A percentile compares a stretch with the other conserved stretches of the same genome.
These are phyloP conservation scores for Eutrema salsugineum DNA, from an alignment of 441 rosid genomes.

Conservation along the genomic window DNA sequence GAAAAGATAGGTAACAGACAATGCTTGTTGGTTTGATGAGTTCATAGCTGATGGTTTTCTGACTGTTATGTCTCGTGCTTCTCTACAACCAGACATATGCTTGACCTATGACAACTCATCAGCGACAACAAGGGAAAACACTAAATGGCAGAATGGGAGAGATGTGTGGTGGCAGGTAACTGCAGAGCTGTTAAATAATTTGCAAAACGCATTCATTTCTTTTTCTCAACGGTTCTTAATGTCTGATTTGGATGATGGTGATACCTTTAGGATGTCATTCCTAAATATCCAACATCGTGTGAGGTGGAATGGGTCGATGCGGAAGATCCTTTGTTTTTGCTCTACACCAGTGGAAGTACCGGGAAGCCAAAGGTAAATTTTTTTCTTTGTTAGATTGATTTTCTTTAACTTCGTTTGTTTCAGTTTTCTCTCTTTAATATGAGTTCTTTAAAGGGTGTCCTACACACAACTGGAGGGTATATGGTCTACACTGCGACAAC, in stretches of 20 bases:
- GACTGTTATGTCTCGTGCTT: constrained; percentile 19
- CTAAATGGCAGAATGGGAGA: constrained; percentile 85
- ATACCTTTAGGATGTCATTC: constrained; percentile 67
- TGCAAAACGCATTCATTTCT: neutral
- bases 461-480: constrained; percentile 98
- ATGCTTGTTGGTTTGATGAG: neutral
- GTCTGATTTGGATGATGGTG: constrained; percentile 11
- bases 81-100: constrained; percentile 53
- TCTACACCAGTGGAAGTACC: constrained; percentile 98
- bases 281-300: constrained; percentile 74
- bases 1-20: neutral
- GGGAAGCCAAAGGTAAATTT: constrained; percentile 91
- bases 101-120: constrained; percentile 75
- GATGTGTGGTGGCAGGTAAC: constrained; percentile 96
- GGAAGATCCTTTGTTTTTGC: constrained; percentile 94
- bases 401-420: neutral
- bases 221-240: neutral
- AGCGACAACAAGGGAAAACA: constrained; percentile 66
- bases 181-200: neutral
- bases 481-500: constrained; percentile 97
- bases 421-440: constrained; percentile 18
- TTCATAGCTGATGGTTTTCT: neutral
- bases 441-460: constrained; percentile 67
- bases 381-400: neutral
- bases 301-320: constrained; percentile 99